Percentiles rank a stretch among this genome's conserved stretches.
Evolutionary conservation across 169 alveolate species (phyloP).

Genomic region (Haemoproteus tartakovskyi): DNA sequence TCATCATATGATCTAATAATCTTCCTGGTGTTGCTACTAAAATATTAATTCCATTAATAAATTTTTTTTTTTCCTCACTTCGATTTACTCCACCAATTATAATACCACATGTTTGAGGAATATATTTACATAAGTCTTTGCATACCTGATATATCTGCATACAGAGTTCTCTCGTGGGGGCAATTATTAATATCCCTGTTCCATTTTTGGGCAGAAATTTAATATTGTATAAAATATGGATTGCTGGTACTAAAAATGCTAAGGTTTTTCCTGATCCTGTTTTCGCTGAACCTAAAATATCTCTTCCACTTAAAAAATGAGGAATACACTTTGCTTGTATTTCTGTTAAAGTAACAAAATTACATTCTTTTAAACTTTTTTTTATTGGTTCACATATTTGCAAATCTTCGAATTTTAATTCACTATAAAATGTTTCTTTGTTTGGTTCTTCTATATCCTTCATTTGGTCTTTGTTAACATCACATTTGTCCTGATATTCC

Average conservation of each 20-base stretch:
- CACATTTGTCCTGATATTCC: background rate
- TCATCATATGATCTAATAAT: slow-evolving; percentile 96
- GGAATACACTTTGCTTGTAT: slow-evolving; percentile 93
- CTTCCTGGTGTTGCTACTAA: slow-evolving; percentile 99
- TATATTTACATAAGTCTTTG: slow-evolving; percentile 90
- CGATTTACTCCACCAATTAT: slow-evolving; percentile 98
- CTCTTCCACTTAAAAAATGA: slow-evolving; percentile 89
- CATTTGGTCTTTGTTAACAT: background rate
- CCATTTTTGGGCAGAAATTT: no score
- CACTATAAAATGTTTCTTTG: no score
- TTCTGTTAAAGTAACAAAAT: slow-evolving; percentile 92
- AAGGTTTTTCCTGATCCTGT: slow-evolving; percentile 95
- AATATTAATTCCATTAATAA: slow-evolving; percentile 96
- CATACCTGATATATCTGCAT: slow-evolving; percentile 96
- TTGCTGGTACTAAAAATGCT: slow-evolving; percentile 94
- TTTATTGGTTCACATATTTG: slow-evolving; percentile 95
- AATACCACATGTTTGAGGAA: slow-evolving; percentile 90
- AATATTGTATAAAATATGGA: slow-evolving; percentile 91
- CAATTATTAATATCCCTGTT: slow-evolving; percentile 83
- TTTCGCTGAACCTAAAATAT: slow-evolving; percentile 98
- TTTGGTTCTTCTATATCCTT: no score
- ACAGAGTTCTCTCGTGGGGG: slow-evolving; percentile 99
- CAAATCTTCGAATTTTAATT: slow-evolving; percentile 86
- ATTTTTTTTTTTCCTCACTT: slow-evolving; percentile 91
- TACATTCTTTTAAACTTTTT: slow-evolving; percentile 87